These are phyloP conservation scores for Fusarium sublunatum DNA, from an alignment of 2,329 filamentous ascomycete genomes.

Conservation along the genomic window DNA sequence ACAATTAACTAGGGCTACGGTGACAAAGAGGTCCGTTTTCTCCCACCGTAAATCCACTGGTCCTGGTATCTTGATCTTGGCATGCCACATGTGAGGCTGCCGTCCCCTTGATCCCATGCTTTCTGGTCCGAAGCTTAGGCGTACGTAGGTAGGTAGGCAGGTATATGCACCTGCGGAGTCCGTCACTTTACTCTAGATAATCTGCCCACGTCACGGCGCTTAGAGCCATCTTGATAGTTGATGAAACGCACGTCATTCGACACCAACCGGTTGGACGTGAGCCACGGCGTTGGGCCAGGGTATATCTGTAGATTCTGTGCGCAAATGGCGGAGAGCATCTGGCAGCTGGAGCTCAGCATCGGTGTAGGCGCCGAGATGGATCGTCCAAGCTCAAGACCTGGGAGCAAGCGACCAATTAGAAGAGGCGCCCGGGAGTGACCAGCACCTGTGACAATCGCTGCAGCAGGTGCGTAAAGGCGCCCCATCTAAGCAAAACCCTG, in stretches of 20 bases:
- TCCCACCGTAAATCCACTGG: conserved; percentile 39
- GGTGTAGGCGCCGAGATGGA: conserved; percentile 33
- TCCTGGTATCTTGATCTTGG: conserved; percentile 17
- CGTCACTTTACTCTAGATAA: conserved; percentile 22
- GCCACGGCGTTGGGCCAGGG: conserved; percentile 29
- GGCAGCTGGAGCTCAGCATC: conserved; percentile 8
- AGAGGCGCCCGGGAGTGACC: conserved; percentile 14
- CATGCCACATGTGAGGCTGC: conserved; percentile 19
- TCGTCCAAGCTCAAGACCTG: conserved; percentile 18
- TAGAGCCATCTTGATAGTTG: conserved; percentile 33
- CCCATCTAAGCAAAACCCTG: conserved; percentile 29
- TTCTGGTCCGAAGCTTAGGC: conserved; percentile 25
- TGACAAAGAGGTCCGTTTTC: conserved; percentile 26
- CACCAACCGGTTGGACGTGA: conserved; percentile 36
- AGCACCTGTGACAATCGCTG: conserved; percentile 41
- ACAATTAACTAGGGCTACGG: conserved; percentile 23
- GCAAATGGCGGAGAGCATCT: conserved; percentile 15
- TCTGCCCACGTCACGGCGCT: conserved; percentile 41
- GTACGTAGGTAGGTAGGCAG: background rate
- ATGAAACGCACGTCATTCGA: conserved; percentile 42
- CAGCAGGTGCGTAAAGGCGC: conserved; percentile 37
- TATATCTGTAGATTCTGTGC: conserved; percentile 14
- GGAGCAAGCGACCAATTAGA: conserved; percentile 22
- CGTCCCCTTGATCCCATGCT: conserved; percentile 28
- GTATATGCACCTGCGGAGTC: conserved; percentile 39